These are phyloP conservation scores for Kwoniella sp. DNA, from an alignment of 768 basidiomycete genomes.

Conservation along the genomic window DNA sequence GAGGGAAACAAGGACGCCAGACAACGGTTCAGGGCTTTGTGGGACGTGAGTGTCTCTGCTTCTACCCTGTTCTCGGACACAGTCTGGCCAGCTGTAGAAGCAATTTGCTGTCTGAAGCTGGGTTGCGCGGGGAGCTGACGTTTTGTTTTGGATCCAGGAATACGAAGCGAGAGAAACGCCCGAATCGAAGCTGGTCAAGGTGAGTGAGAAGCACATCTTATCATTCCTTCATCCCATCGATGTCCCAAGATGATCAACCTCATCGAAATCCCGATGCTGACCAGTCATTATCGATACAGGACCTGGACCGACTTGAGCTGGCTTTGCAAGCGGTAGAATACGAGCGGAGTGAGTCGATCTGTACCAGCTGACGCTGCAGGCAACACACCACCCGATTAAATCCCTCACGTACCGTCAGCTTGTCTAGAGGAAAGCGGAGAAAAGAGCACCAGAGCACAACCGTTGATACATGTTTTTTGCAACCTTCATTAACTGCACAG, in stretches of 20 bases:
- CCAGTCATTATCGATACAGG: conserved; percentile 19
- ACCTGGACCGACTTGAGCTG: conserved; percentile 56
- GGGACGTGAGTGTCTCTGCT: conserved; percentile 47
- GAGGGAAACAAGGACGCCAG: conserved; percentile 50
- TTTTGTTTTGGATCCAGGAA: conserved; percentile 36
- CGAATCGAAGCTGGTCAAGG: conserved; percentile 57
- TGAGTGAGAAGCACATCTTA: no score
- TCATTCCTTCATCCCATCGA: not conserved
- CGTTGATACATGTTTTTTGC: not conserved
- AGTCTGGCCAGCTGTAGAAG: no score
- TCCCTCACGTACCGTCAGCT: no score
- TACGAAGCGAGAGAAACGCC: conserved; percentile 56
- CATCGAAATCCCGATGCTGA: not conserved
- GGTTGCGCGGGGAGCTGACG: not conserved
- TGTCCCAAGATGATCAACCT: not conserved
- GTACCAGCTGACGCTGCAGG: not conserved
- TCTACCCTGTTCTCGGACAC: not conserved
- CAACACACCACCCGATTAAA: no score
- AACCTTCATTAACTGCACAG: conserved; percentile 15
- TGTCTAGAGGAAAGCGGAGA: no score
- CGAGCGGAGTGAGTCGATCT: conserved; percentile 52
- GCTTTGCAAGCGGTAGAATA: conserved; percentile 56
- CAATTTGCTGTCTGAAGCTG: not conserved
- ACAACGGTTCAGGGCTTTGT: conserved; percentile 51
- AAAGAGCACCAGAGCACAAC: no score